Evolutionary conservation across 2,329 filamentous ascomycete species (phyloP).

Genomic region (Colletotrichum sansevieriae): DNA sequence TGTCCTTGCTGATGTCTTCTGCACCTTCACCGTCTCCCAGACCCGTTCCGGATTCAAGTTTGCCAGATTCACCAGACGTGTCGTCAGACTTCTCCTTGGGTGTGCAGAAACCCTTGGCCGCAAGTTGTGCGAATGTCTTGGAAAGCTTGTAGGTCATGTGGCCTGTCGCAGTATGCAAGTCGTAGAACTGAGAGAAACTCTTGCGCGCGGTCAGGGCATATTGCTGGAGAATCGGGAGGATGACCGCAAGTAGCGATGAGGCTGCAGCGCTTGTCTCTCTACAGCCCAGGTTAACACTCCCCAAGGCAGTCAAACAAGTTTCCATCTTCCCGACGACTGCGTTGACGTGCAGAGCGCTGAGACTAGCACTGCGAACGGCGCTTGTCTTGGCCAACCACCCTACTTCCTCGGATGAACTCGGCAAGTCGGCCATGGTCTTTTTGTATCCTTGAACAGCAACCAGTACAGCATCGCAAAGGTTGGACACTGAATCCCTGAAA

Average conservation of each 20-base stretch:
- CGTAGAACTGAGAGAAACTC: constrained; percentile 68
- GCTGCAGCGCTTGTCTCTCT: constrained; percentile 57
- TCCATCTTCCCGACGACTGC: constrained; percentile 33
- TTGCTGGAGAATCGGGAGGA: constrained; percentile 80
- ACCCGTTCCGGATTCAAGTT: constrained; percentile 91
- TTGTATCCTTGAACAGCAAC: constrained; percentile 82
- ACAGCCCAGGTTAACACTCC: constrained; percentile 56
- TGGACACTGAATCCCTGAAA: constrained; percentile 71
- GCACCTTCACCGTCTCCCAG: constrained; percentile 95
- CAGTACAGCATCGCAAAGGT: constrained; percentile 80
- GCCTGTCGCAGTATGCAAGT: constrained; percentile 77
- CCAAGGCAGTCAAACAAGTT: constrained; percentile 43
- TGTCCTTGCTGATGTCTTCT: constrained; percentile 98
- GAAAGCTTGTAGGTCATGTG: constrained; percentile 82
- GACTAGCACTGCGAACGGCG: constrained; percentile 25
- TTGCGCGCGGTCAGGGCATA: constrained; percentile 74
- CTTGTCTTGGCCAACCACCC: constrained; percentile 62
- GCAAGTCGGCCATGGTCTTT: constrained; percentile 61
- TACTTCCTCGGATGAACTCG: constrained; percentile 71
- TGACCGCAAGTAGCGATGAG: constrained; percentile 69
- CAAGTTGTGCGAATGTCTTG: constrained; percentile 82
- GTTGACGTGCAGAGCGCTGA: constrained; percentile 36
- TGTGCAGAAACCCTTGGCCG: constrained; percentile 89
- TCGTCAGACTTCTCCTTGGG: constrained; percentile 84
- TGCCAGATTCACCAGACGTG: constrained; percentile 77